Evolutionary conservation across 2,329 filamentous ascomycete species (phyloP).

Genomic region (Trichophyton verrucosum): DNA sequence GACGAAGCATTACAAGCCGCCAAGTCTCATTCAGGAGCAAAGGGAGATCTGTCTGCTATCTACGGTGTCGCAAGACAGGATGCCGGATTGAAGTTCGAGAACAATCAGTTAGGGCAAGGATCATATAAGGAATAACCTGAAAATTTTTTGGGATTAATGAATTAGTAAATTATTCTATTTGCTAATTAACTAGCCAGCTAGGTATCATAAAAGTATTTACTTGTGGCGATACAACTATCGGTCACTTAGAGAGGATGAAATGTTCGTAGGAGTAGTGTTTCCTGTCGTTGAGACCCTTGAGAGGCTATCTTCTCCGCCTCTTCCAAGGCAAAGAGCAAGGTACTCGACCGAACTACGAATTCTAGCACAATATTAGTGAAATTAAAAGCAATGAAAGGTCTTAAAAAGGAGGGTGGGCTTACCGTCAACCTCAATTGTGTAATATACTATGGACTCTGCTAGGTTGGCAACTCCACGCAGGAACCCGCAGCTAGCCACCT

Average conservation of each 20-base stretch:
- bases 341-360: slow-evolving; percentile 51
- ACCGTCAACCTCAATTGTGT: slow-evolving; percentile 63
- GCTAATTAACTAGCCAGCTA: background rate
- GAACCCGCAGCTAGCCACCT: slow-evolving; percentile 43
- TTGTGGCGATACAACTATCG: background rate
- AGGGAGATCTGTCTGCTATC: slow-evolving; percentile 68
- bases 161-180: background rate
- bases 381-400: background rate
- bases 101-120: slow-evolving; percentile 37
- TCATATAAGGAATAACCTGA: background rate
- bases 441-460: slow-evolving; percentile 27
- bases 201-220: background rate
- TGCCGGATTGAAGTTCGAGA: slow-evolving; percentile 62
- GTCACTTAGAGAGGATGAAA: background rate
- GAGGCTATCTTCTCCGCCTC: slow-evolving; percentile 19
- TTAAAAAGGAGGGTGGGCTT: background rate
- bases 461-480: background rate
- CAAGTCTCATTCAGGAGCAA: slow-evolving; percentile 54
- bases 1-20: slow-evolving; percentile 58
- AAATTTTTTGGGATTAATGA: background rate
- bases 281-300: background rate
- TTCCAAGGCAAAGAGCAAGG: slow-evolving; percentile 54
- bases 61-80: slow-evolving; percentile 70
- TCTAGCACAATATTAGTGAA: slow-evolving; percentile 35
- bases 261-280: background rate